Evolutionary conservation across 1,284 basidiomycete species (phyloP), one percentile per base, ranked within the genome.

Genomic region (Fomitiporia mediterranea): DNA sequence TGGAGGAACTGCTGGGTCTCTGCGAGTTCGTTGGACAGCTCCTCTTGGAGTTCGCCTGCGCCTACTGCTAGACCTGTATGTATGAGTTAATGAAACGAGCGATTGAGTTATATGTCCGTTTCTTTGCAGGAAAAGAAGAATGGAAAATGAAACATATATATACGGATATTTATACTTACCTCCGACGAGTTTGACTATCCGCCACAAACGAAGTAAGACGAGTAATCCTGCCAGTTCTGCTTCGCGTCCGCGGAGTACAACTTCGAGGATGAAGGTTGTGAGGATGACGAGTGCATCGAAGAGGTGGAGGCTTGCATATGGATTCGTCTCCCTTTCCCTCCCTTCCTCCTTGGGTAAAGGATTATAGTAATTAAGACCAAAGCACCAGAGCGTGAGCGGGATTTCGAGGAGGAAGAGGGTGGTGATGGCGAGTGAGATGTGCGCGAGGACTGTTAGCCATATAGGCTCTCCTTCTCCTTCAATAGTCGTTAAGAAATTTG

Each of bases 361-460:
- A 61, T 81, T 75, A 65, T 84, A 86, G 64, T 72, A 83, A 34
- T 67, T 65, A 21, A 66, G 40, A 2, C 88, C 87, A 47, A 88
- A 76, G 0, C 83, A 77, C 78, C 81, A 89, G 7, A 86, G 59
- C 2, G 79, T 70, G 44, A 88, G 60, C 1, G 88, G 86, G 49
- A 91, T 86, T 80, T 91, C 89, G 60, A 84, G 30, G 23, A 91
- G 68, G 77, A 91, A 91, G 66, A 87, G 65, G 7, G 79, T 76
- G 55, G 83, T 88, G 55, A 91, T 90, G 53, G 62, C 71, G 43
- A 87, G 75, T 2, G 89, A 89, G 57, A 86, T 68, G 59, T 79
- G 71, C 9, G 82, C 71, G 37, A 89, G 72, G 39, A 80, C 66
- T 56, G 81, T 76, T 7, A 91, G 76, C 85, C 84, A 89, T 11